A percentile compares a stretch with the other conserved stretches of the same genome.
These are phyloP conservation scores for Biscogniauxia mediterranea DNA, from an alignment of 2,329 filamentous ascomycete genomes.

Conservation along the genomic window DNA sequence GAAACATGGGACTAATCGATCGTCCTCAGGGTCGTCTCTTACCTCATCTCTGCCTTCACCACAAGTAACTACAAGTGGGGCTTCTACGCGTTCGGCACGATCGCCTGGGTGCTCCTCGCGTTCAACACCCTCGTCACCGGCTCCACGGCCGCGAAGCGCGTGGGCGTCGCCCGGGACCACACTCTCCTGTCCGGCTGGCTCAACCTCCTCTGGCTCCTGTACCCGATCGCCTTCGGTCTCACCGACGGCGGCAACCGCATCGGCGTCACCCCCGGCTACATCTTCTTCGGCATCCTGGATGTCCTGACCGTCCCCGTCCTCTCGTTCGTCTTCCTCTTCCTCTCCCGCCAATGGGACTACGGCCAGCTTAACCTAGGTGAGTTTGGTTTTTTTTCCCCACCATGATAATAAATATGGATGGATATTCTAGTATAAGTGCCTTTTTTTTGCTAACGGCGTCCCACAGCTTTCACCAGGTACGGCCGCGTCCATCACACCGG, in stretches of 20 bases:
- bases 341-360: slow-evolving; percentile 52
- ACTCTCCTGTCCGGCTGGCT: slow-evolving; percentile 43
- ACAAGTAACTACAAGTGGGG: slow-evolving; percentile 55
- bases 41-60: slow-evolving; percentile 49
- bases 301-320: slow-evolving; percentile 46
- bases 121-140: slow-evolving; percentile 42
- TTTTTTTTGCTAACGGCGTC: neutral
- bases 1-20: slow-evolving; percentile 3
- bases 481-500: slow-evolving; percentile 45
- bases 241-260: slow-evolving; percentile 52
- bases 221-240: slow-evolving; percentile 53
- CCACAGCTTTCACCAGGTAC: slow-evolving; percentile 49
- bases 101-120: slow-evolving; percentile 46
- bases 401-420: too few species aligned
- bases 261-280: slow-evolving; percentile 42
- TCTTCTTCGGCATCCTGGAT: slow-evolving; percentile 56
- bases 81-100: slow-evolving; percentile 52
- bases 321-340: slow-evolving; percentile 41
- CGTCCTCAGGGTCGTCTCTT: slow-evolving; percentile 44
- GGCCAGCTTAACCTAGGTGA: slow-evolving; percentile 43
- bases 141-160: slow-evolving; percentile 37
- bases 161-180: slow-evolving; percentile 46
- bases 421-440: too few species aligned
- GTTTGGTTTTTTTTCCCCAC: too few species aligned
- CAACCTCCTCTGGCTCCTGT: slow-evolving; percentile 53